Base-by-base conservation (phyloP, 208 protist species). In the Crithidia bombi region DNA sequence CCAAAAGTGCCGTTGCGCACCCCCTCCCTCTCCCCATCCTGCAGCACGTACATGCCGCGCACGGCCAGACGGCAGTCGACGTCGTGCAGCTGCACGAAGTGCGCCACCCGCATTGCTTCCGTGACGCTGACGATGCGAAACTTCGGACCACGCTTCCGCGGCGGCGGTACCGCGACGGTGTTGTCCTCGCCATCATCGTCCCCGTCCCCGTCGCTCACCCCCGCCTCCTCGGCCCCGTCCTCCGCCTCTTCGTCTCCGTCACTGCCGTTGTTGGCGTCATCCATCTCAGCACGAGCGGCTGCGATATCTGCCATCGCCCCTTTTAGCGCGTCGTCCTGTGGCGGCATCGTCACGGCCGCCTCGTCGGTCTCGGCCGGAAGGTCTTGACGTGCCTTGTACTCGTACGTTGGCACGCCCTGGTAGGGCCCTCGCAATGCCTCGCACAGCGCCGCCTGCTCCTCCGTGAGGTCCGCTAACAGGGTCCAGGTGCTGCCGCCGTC, bases 61-160 rank as follows among this genome's bases (percentile, higher is more conserved):
- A 95, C 89, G 28, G 81, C 73, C 9, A 96, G 75, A n/a, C 82
- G 68, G 69, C 93, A 97, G 39, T 74, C 80, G 11, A 38, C 57
- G 69, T 97, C 88, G 67, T 96, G 91, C 28, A 88, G 46, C 51
- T 71, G 66, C 50, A 97, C 85, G 65, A 97, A 97, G 74, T 96
- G 85, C n/a, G 87, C 76, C 38, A 97, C 72, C 2, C 93, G 90
- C 30, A 89, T 75, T 7, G 73, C 69, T 57, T 97, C 93, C 1
- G 79, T 82, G 12, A 95, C 78, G 28, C 83, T 82, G 36, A 96
- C 55, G 52, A 97, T 90, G 65, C 89, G 79, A 52, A 92, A 91
- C 80, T 94, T 96, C 30, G 86, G 76, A 28, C 65, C 64, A 46
- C 67, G 63, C 65, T 65, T 90, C 73, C 43, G 30, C 39, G 65